phyloP scores from a whole-genome alignment of 108 stramenopile species.

The Skeletonema grethae region DNA sequence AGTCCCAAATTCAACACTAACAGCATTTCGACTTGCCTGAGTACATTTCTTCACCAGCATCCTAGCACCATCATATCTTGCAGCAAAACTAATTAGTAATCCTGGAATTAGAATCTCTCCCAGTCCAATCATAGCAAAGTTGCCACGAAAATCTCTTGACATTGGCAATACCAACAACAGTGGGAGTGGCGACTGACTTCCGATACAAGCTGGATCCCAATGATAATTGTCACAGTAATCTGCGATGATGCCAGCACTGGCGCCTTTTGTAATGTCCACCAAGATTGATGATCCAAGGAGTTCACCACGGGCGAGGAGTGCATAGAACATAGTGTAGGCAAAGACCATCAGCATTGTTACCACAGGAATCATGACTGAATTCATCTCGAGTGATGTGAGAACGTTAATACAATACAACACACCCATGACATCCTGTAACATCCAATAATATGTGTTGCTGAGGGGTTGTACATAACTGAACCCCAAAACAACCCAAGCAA shows the following conservation, averaged over 20 bases:
- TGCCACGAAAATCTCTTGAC: constrained; percentile 84
- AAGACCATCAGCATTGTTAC: constrained; percentile 77
- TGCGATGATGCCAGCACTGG: constrained; percentile 60
- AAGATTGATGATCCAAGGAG: constrained; percentile 84
- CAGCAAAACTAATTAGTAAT: constrained; percentile 66
- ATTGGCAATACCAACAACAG: constrained; percentile 67
- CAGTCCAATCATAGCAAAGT: constrained; percentile 85
- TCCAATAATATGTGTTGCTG: constrained; percentile 73
- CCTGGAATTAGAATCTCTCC: constrained; percentile 92
- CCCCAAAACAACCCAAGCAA: constrained; percentile 63
- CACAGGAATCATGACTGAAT: constrained; percentile 79
- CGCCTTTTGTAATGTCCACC: constrained; percentile 85
- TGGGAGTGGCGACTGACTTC: constrained; percentile 80
- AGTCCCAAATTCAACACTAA: background rate
- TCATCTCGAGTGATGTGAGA: constrained; percentile 76
- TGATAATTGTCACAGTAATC: constrained; percentile 92
- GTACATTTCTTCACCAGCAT: constrained; percentile 27
- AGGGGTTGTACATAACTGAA: constrained; percentile 57
- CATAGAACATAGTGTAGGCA: constrained; percentile 93
- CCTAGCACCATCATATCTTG: constrained; percentile 71
- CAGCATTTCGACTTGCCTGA: constrained; percentile 3
- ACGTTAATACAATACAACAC: constrained; percentile 87
- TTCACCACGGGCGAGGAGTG: constrained; percentile 80
- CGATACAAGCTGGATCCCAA: constrained; percentile 67
- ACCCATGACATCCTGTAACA: constrained; percentile 90